These are phyloP conservation scores for Iris macrosiphon DNA, from an alignment of 106 monocot species.

Conservation along the genomic window DNA sequence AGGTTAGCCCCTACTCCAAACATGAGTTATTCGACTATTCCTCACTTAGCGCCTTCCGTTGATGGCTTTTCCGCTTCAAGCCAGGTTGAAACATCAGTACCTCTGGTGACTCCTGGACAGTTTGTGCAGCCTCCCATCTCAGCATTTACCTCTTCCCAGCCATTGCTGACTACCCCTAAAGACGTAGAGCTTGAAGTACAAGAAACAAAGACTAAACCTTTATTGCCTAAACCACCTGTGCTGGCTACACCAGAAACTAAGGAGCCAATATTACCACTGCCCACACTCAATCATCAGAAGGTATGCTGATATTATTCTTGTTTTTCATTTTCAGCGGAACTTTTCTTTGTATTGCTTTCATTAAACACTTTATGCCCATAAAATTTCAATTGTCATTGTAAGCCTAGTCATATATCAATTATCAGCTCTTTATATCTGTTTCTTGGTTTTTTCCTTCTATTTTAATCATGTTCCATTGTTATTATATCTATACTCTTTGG, in stretches of 20 bases:
- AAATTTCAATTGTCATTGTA: background rate
- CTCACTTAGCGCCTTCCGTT: slow-evolving; percentile 19
- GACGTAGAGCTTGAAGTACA: slow-evolving; percentile 11
- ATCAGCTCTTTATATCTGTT: no score
- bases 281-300: slow-evolving; percentile 9
- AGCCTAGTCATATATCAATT: background rate
- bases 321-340: background rate
- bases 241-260: slow-evolving; percentile 2
- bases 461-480: no score
- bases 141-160: slow-evolving; percentile 14
- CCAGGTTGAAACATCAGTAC: slow-evolving; percentile 27
- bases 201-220: slow-evolving; percentile 22
- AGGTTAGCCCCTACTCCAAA: slow-evolving; percentile 16
- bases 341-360: background rate
- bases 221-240: background rate
- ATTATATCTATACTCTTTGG: no score
- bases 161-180: slow-evolving; percentile 12
- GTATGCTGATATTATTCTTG: background rate
- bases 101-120: slow-evolving; percentile 26
- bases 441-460: no score
- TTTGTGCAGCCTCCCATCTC: slow-evolving; percentile 6
- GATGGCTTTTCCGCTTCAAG: slow-evolving; percentile 24
- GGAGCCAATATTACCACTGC: slow-evolving; percentile 18
- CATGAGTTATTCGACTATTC: slow-evolving; percentile 16
- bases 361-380: background rate